phyloP scores from a whole-genome alignment of 495 filamentous ascomycete genomes.

The Aspergillus ellipticus region DNA sequence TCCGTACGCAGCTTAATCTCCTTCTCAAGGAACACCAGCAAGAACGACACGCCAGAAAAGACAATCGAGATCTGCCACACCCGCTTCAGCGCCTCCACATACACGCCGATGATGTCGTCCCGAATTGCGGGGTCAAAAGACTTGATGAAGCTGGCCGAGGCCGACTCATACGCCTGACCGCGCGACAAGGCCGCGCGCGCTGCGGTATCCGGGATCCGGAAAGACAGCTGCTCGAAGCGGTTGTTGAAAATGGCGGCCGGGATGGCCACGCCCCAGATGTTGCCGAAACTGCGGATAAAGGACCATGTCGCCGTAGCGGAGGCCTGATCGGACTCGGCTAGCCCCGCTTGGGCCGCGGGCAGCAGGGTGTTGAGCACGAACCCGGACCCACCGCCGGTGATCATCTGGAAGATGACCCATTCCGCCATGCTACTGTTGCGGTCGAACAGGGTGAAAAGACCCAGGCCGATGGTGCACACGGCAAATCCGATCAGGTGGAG shows the following conservation, averaged over 20 bases:
- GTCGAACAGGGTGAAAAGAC: conserved; percentile 59
- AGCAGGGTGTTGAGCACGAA: conserved; percentile 60
- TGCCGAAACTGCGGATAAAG: conserved; percentile 34
- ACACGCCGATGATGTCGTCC: conserved; percentile 16
- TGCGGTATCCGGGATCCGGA: conserved; percentile 2
- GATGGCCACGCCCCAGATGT: conserved; percentile 47
- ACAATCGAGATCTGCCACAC: conserved; percentile 18
- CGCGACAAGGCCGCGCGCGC: not conserved
- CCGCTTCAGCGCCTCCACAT: conserved; percentile 11
- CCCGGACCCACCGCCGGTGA: conserved; percentile 56
- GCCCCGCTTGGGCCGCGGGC: conserved; percentile 40
- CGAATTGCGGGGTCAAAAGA: not conserved
- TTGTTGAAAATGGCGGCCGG: conserved; percentile 48
- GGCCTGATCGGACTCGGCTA: conserved; percentile 32
- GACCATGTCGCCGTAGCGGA: conserved; percentile 34
- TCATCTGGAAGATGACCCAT: conserved; percentile 50
- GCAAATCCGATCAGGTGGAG: conserved; percentile 46
- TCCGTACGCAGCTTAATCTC: conserved; percentile 13
- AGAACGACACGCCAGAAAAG: conserved; percentile 15
- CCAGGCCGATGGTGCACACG: conserved; percentile 45
- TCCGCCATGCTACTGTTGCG: not conserved
- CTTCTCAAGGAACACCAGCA: conserved; percentile 18
- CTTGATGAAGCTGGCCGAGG: conserved; percentile 7
- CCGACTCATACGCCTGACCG: conserved; percentile 17
- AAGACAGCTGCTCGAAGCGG: conserved; percentile 14